Percentiles rank a stretch among this genome's conserved stretches.
phyloP scores from a whole-genome alignment of 2,329 filamentous ascomycete genomes.

The Alternaria sp. region DNA sequence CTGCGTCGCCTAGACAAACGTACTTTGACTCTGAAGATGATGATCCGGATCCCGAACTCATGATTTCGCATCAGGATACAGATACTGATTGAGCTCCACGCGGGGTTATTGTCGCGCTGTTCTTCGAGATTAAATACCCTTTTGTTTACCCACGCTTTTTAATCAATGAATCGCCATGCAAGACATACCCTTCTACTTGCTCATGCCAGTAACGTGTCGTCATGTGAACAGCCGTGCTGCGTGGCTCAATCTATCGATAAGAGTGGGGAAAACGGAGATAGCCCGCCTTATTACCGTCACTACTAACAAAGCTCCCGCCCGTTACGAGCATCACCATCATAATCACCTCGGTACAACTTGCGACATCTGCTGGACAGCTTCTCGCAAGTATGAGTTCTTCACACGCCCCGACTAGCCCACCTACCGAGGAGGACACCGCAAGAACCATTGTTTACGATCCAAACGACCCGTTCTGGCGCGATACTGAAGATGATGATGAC shows the following conservation, averaged over 20 bases:
- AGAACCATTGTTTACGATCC: constrained; percentile 41
- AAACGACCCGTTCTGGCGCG: constrained; percentile 42
- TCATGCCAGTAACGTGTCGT: not conserved
- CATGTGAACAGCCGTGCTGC: not conserved
- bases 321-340: constrained; percentile 6
- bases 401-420: constrained; percentile 27
- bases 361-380: not conserved
- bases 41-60: constrained; percentile 55
- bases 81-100: constrained; percentile 38
- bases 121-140: not conserved
- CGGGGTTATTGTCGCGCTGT: not conserved
- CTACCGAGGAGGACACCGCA: constrained; percentile 33
- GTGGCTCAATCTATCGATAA: constrained; percentile 11
- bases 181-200: not conserved
- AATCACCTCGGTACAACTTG: constrained; percentile 9
- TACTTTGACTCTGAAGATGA: constrained; percentile 52
- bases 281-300: constrained; percentile 5
- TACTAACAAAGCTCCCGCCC: constrained; percentile 11
- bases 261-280: constrained; percentile 13
- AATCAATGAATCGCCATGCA: not conserved
- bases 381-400: constrained; percentile 34
- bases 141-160: not conserved
- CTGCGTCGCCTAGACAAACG: constrained; percentile 34
- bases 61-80: constrained; percentile 56
- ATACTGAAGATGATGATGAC: constrained; percentile 48